These are phyloP conservation scores for Ustilago sp. DNA, from an alignment of 1,284 basidiomycete genomes.

Conservation along the genomic window DNA sequence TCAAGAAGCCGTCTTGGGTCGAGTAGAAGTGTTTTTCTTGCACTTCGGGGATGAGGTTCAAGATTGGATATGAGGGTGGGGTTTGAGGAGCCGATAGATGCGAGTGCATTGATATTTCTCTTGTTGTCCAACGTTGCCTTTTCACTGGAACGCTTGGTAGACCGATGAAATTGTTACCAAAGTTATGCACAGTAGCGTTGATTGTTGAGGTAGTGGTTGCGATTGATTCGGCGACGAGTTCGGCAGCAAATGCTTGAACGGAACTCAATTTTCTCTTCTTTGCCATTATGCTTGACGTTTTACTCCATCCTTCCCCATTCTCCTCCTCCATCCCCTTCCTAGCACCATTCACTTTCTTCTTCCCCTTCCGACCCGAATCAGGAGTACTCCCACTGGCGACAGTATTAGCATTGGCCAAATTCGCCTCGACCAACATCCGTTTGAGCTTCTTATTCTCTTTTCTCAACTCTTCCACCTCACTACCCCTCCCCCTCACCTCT, in stretches of 20 bases:
- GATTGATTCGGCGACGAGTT: slow-evolving; percentile 2
- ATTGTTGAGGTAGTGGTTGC: not conserved
- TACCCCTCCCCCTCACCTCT: no score
- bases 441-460: slow-evolving; percentile 26
- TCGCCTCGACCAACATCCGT: slow-evolving; percentile 17
- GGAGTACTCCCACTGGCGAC: not conserved
- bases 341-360: slow-evolving; percentile 1
- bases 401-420: slow-evolving; percentile 24
- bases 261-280: slow-evolving; percentile 29
- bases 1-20: not conserved
- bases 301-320: slow-evolving; percentile 12
- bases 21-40: not conserved
- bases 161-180: no score
- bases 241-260: slow-evolving; percentile 28
- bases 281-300: slow-evolving; percentile 25
- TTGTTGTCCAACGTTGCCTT: not conserved
- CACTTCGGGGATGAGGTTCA: no score
- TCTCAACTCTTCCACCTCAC: slow-evolving; percentile 4
- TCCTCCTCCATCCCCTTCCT: not conserved
- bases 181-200: not conserved
- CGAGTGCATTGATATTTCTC: not conserved
- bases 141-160: no score
- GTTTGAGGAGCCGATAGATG: not conserved
- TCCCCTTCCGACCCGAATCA: slow-evolving; percentile 4
- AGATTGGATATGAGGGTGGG: no score